Evolutionary conservation across 345 rosid genomes (phyloP).

Genomic region (Lumnitzera littorea): DNA sequence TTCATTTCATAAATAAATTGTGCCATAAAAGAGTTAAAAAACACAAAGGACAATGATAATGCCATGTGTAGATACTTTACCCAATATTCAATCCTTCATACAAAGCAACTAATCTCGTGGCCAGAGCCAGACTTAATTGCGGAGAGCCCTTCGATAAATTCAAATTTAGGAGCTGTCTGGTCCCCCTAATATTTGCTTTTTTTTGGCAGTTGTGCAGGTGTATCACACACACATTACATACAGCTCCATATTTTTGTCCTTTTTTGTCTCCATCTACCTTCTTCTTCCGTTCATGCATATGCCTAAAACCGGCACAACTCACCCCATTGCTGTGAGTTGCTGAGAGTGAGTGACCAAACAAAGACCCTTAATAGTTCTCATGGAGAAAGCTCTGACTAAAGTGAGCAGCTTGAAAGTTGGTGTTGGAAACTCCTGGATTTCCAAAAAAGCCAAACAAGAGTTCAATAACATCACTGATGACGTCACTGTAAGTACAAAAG

Average conservation of each 20-base stretch:
- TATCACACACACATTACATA: not conserved
- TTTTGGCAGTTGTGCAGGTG: no score
- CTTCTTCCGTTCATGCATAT: constrained; percentile 10
- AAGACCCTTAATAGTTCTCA: constrained; percentile 2
- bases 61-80: no score
- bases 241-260: constrained; percentile 13
- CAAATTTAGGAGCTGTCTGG: no score
- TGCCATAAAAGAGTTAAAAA: no score
- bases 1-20: no score
- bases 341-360: no score
- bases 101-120: no score
- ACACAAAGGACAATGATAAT: no score
- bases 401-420: constrained; percentile 84
- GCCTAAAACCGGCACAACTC: constrained; percentile 1
- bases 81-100: no score
- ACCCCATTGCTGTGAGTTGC: not conserved
- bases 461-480: constrained; percentile 75
- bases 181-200: no score
- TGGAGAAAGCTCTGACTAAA: constrained; percentile 92
- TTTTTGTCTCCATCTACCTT: constrained; percentile 4
- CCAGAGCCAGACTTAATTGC: no score
- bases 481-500: constrained; percentile 41
- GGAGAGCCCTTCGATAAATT: no score
- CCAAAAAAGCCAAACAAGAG: constrained; percentile 91
- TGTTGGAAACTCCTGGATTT: constrained; percentile 73